Base-by-base conservation (phyloP, 768 basidiomycete genomes). In the Tylopilus plumbeoviolaceoides region DNA sequence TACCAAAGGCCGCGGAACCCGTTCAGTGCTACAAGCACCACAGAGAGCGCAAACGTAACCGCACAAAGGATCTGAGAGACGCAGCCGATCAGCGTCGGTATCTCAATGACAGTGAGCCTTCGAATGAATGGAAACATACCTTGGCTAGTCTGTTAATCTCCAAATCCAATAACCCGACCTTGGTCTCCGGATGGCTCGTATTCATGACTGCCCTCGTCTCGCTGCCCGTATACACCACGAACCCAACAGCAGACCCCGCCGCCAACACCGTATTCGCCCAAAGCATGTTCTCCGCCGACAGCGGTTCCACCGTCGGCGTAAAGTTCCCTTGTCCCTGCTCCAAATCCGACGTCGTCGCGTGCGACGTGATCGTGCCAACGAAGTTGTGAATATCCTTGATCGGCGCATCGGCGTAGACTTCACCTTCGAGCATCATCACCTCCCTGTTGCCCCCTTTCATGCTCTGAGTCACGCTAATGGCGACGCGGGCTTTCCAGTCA, bases 201-300 rank as follows among this genome's bases (percentile, higher is more conserved):
- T 99, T 99, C 92, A 99, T 93, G 20, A 98, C 95, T 1, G 97
- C 97, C 50, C 97, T 78, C 7, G 95, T 98, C 69, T 99, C 95
- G 0, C 85, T 72, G 0, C 97, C 97, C 2, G 97, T 98, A 67
- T 98, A 99, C 4, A 97, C 78, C 20, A 99, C 85, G 50, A 98
- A 85, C 4, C 95, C 94, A 36, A 98, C 81, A 0, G 91, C 94
- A 21, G 87, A 87, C 1, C 95, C 97, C 0, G 97, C 92, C 18
- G 97, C 95, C 28, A 99, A 79, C 4, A 99, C 97, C 0, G 97
- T 98, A 67, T 98, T 98, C 0, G 95, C 81, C 95, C 97, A 99
- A 5, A 99, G 77, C 38, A 95, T 79, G 69, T 98, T 98, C 68
- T 98, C 95, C 1, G 91, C 93, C 1, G 91, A 90, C n/a, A 99